Conservation (phyloP, 2,329 filamentous ascomycete genomes). For the Colletotrichum orchidophilum region DNA sequence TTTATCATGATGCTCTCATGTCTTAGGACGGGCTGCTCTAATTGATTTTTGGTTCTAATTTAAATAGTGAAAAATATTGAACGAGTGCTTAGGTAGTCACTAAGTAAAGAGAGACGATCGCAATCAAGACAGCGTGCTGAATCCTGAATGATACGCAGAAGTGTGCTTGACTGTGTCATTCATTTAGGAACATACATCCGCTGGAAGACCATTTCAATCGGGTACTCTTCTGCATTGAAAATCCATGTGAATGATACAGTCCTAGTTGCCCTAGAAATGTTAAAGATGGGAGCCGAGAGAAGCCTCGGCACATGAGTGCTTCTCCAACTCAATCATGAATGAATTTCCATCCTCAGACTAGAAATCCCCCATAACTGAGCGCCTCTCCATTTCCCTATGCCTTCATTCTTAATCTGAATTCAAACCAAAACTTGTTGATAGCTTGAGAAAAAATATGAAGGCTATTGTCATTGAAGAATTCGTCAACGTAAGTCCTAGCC, state of each 20-base stretch:
- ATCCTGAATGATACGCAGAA: background rate
- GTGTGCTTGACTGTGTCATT: background rate
- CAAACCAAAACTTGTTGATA: background rate
- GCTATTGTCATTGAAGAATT: constrained; percentile 42
- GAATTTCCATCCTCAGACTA: background rate
- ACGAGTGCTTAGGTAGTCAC: background rate
- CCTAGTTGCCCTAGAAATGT: background rate
- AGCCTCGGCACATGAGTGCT: constrained; percentile 3
- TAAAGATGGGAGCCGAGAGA: background rate
- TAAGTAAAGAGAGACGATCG: background rate
- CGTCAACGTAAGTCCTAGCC: constrained; percentile 30
- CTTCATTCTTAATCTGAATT: background rate
- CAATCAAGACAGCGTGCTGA: background rate
- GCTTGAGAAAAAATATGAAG: constrained; percentile 37
- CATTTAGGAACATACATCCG: background rate
- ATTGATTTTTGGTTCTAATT: background rate
- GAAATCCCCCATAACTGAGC: too few species aligned
- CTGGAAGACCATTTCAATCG: background rate
- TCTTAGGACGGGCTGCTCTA: background rate
- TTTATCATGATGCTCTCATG: background rate
- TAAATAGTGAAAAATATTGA: background rate
- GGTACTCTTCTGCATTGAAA: background rate
- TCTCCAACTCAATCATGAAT: background rate
- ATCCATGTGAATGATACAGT: background rate
- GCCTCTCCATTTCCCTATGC: background rate